Evolutionary conservation across 768 basidiomycete genomes (phyloP), one percentile per base, ranked within the genome.

Genomic region (Trametes gibbosa): DNA sequence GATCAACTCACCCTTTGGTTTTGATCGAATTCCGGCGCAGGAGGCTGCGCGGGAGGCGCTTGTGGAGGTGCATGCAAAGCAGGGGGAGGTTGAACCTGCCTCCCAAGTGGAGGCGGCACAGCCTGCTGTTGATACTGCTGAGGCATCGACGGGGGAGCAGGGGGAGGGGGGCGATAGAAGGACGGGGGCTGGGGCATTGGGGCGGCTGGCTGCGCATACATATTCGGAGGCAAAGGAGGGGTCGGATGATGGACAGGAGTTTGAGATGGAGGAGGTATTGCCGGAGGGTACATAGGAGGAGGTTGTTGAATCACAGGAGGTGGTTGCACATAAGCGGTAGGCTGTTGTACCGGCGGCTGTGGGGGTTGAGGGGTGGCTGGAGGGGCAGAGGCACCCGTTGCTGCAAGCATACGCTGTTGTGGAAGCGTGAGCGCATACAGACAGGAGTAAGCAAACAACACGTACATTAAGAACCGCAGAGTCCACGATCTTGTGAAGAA

Each of bases 401-500:
- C 73, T 67, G 79, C 73, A 53, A 86, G 71, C 84, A 85, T 80
- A 68, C 81, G 72, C 80, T 76, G 25, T 6, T 23, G 19, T 14
- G 23, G 12, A 25, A 40, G 49, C 13, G 48, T 64, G 17, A 53
- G 51, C 17, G 32, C 5, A 19, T 51, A 40, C 7, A 24, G 10
- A 12, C 19, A 32, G 13, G 32, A 4, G 7, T 5, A 14, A 39
- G 53, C 23, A 9, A 9, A 21, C 21, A 5, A 17, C 12, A 39
- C 59, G 79, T 64, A 92, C 87, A 68, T 91, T 84, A 2, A 99
- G 78, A 48, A 97, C 85, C 5, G 84, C 82, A 2, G 90, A 83
- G 64, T 98, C 95, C 40, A 98, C 91, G 17, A 98, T 92, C 67
- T 95, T 92, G 81, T 95, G 92, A 48, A 98, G 75, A 9, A 98